Evolutionary conservation across 495 filamentous ascomycete genomes (phyloP), one percentile per base, ranked within the genome.

Genomic region (Parathielavia appendiculata): DNA sequence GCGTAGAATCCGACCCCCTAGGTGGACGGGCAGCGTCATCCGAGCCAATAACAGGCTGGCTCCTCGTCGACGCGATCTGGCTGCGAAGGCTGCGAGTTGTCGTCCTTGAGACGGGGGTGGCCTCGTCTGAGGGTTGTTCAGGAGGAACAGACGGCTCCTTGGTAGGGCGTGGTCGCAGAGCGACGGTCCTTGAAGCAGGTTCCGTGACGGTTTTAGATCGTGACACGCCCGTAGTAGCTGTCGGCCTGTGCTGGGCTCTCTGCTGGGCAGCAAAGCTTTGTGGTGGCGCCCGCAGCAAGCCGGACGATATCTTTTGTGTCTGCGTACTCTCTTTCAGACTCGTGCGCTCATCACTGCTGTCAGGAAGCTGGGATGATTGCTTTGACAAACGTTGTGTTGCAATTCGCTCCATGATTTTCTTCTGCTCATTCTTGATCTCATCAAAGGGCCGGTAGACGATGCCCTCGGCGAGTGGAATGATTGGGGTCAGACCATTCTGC

Each of bases 401-500:
- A 4, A 68, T 59, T 9, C 65, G 64, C 35, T 50, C 63, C 68
- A 57, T 63, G 19, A 69, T 68, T 39, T 48, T 69, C 43, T 48
- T 69, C 38, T 69, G 69, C 65, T 71, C 75, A 44, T 39, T 73
- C 60, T 58, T 64, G 63, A 67, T 65, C 58, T 69, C 76, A 32
- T 79, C 73, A 47, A 79, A 83, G 13, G 79, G 80, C 34, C 77
- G 71, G 66, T 92, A 92, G 12, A 92, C 85, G 54, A 85, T 78
- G 39, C 85, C 83, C 45, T 81, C 78, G 0, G 83, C 80, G 30
- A 92, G 71, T 5, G 88, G 88, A 45, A 92, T 83, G 5, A 81
- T 68, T 2, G 88, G 88, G 11, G 83, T 86, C 35, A 87, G 73
- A 10, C 85, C 84, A 46, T 82, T 81, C 39, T 85, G 79, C 65